Base-by-base conservation (phyloP, 495 filamentous ascomycete genomes). In the Aspergillus sclerotiicarbonarius region DNA sequence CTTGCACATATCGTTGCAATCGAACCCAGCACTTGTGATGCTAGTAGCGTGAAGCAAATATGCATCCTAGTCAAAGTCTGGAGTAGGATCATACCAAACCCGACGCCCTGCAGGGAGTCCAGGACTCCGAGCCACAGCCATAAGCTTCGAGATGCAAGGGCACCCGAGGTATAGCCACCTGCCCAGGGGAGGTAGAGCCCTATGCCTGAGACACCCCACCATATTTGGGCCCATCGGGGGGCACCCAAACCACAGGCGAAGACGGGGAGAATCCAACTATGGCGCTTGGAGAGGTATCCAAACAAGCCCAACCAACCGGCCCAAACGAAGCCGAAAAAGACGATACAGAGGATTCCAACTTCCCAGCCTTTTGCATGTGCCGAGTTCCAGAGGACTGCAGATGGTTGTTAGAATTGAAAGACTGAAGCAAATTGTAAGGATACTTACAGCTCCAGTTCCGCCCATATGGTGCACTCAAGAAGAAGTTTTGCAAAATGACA, bases 41-140 rank as follows among this genome's bases (percentile, higher is more conserved):
- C 81, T 57, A 80, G 66, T 8, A 81, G 65, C 0, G 77, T 76
- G 60, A 78, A 80, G 60, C 75, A 77, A 37, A 81, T 79, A 47
- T 81, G 77, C 67, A 79, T 69, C 10, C 78, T 68, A 0, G 77
- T 81, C 44, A 81, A 54, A 2, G 78, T 81, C 53, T 80, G 77
- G 20, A 81, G 60, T 0, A 81, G 59, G 20, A 81, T 81, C 77
- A 81, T 81, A 44, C 78, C 78, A 47, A 80, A 81, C 0, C 78
- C 78, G 3, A 81, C 66, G 6, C 77, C 78, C 55, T 81, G 78
- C 7, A 81, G 51, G 13, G 77, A 67, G 58, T 80, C 77, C 20
- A 80, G 63, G 0, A 80, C 73, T 43, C 78, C 78, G 0, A 81
- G 73, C 78, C 78, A 81, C 12, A 81, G 70, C 78, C 78, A 81